Evolutionary conservation across 176 grass and related monocot species (phyloP).

Genomic region (Canna indica): DNA sequence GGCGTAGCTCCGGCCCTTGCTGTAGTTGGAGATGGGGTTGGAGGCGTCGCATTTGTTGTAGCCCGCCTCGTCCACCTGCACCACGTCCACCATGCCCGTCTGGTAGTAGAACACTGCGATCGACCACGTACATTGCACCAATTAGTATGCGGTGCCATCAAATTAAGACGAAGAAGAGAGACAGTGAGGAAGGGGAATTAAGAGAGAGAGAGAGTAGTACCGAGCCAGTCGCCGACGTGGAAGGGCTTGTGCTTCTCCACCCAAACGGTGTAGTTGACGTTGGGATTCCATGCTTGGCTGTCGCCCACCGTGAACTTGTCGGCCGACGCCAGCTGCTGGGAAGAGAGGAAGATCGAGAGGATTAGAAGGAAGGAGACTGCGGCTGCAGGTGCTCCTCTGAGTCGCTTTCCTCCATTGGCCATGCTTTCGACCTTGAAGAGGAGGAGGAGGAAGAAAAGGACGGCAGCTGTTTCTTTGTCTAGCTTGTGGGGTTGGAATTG

Average conservation of each 20-base stretch:
- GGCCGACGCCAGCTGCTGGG: slow-evolving; percentile 17
- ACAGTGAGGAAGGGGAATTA: not conserved
- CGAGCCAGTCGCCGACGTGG: slow-evolving; percentile 68
- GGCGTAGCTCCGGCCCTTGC: slow-evolving; percentile 33
- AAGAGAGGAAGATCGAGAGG: not conserved
- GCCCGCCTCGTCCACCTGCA: slow-evolving; percentile 47
- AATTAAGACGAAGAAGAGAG: not conserved
- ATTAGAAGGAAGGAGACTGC: not conserved
- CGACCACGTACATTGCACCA: not conserved
- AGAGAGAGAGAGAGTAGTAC: slow-evolving; percentile 2
- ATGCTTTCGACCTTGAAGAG: not conserved
- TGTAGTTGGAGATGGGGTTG: slow-evolving; percentile 37
- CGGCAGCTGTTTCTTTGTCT: too few species aligned
- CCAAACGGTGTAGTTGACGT: slow-evolving; percentile 58
- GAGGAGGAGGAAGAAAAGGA: not conserved
- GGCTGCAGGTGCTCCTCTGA: not conserved
- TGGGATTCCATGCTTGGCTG: slow-evolving; percentile 28
- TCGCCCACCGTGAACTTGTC: slow-evolving; percentile 34
- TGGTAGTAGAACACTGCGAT: slow-evolving; percentile 50
- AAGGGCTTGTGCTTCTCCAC: slow-evolving; percentile 34
- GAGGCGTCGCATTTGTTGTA: slow-evolving; percentile 45
- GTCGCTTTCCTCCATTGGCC: not conserved
- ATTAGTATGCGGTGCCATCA: too few species aligned
- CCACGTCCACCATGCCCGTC: slow-evolving; percentile 42
- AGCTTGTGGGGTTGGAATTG: too few species aligned